A percentile compares a stretch with the other conserved stretches of the same genome.
phyloP scores from a whole-genome alignment of 257 asterid species.

The Solanum ossicruentum region DNA sequence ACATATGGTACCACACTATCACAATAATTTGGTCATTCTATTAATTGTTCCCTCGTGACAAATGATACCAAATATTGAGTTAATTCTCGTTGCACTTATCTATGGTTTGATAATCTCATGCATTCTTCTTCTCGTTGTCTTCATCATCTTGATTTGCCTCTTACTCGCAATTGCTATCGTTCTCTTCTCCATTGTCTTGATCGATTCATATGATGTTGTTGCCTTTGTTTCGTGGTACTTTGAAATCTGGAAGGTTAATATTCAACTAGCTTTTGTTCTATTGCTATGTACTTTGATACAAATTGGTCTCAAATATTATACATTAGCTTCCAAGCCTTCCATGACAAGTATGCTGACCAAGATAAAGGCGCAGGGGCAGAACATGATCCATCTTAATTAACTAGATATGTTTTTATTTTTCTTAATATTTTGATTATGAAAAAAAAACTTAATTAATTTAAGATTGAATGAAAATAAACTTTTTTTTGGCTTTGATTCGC shows the following conservation, averaged over 20 bases:
- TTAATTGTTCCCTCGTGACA: neutral
- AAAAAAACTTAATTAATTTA: neutral
- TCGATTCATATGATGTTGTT: neutral
- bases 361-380: slow-evolving; percentile 4
- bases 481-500: neutral
- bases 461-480: neutral
- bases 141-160: slow-evolving; percentile 7
- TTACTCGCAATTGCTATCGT: slow-evolving; percentile 2
- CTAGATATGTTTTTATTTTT: neutral
- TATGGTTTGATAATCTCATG: slow-evolving; percentile 17
- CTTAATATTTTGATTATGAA: neutral
- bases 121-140: slow-evolving; percentile 8
- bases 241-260: neutral
- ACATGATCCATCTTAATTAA: neutral
- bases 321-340: slow-evolving; percentile 4
- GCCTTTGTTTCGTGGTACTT: neutral
- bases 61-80: slow-evolving; percentile 16
- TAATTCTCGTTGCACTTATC: slow-evolving; percentile 22
- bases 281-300: neutral
- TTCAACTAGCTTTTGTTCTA: slow-evolving; percentile 14
- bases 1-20: neutral
- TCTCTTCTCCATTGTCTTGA: slow-evolving; percentile 5
- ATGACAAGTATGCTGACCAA: neutral
- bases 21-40: neutral
- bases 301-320: neutral